Conservation (phyloP, 352 stramenopile species). For the Phytopythium boreale region DNA sequence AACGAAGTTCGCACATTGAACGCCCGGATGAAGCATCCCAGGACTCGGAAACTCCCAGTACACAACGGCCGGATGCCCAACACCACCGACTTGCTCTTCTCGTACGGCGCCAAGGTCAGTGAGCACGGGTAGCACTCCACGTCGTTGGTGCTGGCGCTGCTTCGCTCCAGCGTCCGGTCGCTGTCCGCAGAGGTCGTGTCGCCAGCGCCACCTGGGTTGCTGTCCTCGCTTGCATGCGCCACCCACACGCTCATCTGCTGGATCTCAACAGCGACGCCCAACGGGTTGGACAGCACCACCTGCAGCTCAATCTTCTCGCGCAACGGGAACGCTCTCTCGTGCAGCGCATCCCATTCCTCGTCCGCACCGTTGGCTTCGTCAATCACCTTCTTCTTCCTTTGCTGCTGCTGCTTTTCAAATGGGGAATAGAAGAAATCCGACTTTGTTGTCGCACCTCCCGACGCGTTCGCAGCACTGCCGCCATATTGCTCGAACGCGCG, state of each 20-base stretch:
- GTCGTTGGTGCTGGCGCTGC: constrained; percentile 7
- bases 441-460: constrained; percentile 7
- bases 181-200: background rate
- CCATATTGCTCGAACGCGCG: constrained; percentile 36
- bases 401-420: constrained; percentile 47
- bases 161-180: background rate
- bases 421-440: constrained; percentile 62
- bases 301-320: constrained; percentile 57
- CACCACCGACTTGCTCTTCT: constrained; percentile 42
- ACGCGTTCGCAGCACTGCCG: constrained; percentile 13
- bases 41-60: constrained; percentile 37
- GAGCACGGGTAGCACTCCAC: constrained; percentile 64
- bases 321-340: constrained; percentile 46
- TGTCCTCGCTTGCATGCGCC: constrained; percentile 11
- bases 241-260: constrained; percentile 64
- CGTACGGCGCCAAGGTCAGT: constrained; percentile 46
- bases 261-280: constrained; percentile 56
- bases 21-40: constrained; percentile 58
- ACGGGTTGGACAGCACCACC: constrained; percentile 62
- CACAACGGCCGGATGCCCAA: constrained; percentile 44
- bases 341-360: constrained; percentile 18
- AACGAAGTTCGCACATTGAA: constrained; percentile 66
- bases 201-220: background rate
- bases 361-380: constrained; percentile 12
- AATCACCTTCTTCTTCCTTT: constrained; percentile 8